Conservation (phyloP, 2,329 filamentous ascomycete species). For the Emydomyces testavorans region DNA sequence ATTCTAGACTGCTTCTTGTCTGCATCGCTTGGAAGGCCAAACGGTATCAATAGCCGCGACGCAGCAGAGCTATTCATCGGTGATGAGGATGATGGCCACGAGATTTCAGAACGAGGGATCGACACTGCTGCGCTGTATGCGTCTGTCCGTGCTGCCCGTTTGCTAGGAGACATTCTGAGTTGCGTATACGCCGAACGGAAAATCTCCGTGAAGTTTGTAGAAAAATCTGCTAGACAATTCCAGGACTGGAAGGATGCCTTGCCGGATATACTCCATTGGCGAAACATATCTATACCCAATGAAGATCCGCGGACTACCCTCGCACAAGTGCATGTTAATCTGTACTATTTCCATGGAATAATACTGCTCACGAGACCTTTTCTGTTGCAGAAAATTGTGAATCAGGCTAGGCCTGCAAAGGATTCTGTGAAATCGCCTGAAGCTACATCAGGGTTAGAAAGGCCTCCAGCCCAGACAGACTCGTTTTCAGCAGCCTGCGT, state of each 20-base stretch:
- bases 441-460: constrained; percentile 1
- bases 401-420: not conserved
- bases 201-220: constrained; percentile 47
- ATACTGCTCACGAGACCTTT: constrained; percentile 55
- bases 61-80: constrained; percentile 43
- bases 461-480: constrained; percentile 10
- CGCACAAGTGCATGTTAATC: constrained; percentile 50
- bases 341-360: constrained; percentile 52
- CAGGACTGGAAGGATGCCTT: constrained; percentile 43
- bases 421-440: constrained; percentile 11
- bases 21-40: constrained; percentile 51
- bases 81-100: constrained; percentile 14
- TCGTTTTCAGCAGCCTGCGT: constrained; percentile 42
- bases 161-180: constrained; percentile 48
- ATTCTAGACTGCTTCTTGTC: constrained; percentile 54
- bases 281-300: constrained; percentile 36
- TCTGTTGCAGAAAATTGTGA: constrained; percentile 18
- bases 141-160: constrained; percentile 46
- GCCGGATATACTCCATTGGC: constrained; percentile 41
- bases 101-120: constrained; percentile 17
- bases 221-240: constrained; percentile 46
- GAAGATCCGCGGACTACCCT: constrained; percentile 42
- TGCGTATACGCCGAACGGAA: constrained; percentile 50
- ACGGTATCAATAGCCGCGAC: constrained; percentile 51
- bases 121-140: constrained; percentile 41